Evolutionary conservation across 257 asterid species (phyloP).

Genomic region (Avicennia marina): DNA sequence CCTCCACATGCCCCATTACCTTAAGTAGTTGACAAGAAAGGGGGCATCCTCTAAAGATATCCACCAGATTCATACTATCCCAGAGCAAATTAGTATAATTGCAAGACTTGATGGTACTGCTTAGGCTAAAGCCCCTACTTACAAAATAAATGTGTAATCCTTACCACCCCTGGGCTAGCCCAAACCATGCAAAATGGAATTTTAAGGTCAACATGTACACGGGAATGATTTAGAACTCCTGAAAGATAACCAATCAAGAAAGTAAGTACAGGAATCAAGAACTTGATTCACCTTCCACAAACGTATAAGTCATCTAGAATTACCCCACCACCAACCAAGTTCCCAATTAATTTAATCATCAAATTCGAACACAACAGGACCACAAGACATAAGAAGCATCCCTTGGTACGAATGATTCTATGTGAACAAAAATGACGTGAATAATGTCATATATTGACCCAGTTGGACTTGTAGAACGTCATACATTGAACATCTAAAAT

Average conservation of each 20-base stretch:
- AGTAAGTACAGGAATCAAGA: not conserved
- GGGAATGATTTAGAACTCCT: no score
- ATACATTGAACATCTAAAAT: slow-evolving; percentile 6
- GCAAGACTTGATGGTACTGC: no score
- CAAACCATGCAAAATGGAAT: not conserved
- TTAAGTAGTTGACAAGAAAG: no score
- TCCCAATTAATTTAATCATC: not conserved
- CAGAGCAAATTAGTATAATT: not conserved
- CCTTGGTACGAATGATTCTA: not conserved
- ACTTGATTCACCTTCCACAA: not conserved
- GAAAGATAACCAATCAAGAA: not conserved
- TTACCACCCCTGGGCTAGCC: not conserved
- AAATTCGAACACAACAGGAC: not conserved
- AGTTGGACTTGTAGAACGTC: not conserved
- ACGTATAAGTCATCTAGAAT: not conserved
- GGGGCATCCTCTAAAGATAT: no score
- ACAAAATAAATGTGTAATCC: no score
- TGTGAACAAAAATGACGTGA: no score
- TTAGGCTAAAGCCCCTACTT: no score
- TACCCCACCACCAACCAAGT: not conserved
- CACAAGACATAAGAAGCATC: not conserved
- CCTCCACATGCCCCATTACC: not conserved
- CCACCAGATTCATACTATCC: no score
- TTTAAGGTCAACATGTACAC: not conserved
- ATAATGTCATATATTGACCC: no score